Percentiles rank a stretch among this genome's conserved stretches.
Conservation (phyloP, 805 yeast species). For the Millerozyma miso region DNA sequence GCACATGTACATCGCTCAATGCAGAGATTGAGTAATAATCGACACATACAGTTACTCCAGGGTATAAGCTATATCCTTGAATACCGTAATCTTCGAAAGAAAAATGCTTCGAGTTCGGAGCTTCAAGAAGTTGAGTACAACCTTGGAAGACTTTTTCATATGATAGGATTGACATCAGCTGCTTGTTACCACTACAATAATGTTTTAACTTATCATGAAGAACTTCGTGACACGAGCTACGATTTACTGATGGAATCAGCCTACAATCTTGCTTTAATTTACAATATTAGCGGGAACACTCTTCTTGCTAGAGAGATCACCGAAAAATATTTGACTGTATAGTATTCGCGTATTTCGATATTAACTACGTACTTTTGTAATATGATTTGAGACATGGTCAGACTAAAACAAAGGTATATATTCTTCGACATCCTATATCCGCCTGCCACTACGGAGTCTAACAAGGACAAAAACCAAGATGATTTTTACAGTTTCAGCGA, state of each 20-base stretch:
- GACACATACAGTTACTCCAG: conserved; percentile 84
- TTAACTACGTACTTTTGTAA: neutral
- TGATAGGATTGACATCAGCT: conserved; percentile 68
- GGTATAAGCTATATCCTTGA: conserved; percentile 77
- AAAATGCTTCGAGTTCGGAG: conserved; percentile 41
- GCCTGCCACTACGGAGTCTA: conserved; percentile 13
- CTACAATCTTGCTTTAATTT: conserved; percentile 73
- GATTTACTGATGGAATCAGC: conserved; percentile 79
- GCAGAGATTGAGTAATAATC: conserved; percentile 81
- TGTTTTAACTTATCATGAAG: conserved; percentile 47
- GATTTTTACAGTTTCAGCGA: conserved; percentile 18
- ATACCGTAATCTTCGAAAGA: conserved; percentile 53
- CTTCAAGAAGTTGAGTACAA: conserved; percentile 79
- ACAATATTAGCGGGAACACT: conserved; percentile 70
- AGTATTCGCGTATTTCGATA: conserved; percentile 2
- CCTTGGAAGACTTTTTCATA: conserved; percentile 79
- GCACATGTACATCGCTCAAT: conserved; percentile 85
- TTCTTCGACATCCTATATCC: conserved; percentile 79
- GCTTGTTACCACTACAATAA: conserved; percentile 73
- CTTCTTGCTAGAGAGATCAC: conserved; percentile 59
- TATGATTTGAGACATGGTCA: conserved; percentile 55
- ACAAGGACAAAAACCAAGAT: conserved; percentile 9
- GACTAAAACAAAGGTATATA: conserved; percentile 80
- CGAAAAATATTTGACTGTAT: conserved; percentile 58
- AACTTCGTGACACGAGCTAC: conserved; percentile 39